A percentile compares a stretch with the other conserved stretches of the same genome.
Evolutionary conservation across 768 basidiomycete genomes (phyloP).

Genomic region (Russula ochroleuca): DNA sequence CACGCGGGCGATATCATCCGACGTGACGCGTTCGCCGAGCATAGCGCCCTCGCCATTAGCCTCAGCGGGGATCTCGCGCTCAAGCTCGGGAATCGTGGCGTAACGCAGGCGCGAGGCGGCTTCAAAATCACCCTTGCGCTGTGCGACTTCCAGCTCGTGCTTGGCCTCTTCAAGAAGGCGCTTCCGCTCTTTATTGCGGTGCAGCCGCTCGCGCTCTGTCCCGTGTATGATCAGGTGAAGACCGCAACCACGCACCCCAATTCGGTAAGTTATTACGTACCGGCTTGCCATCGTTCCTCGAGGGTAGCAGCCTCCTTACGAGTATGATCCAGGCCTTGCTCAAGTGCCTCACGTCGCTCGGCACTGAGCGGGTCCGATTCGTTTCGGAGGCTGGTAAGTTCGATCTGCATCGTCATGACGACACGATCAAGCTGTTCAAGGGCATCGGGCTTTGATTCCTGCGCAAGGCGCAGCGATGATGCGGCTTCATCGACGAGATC

Average conservation of each 20-base stretch:
- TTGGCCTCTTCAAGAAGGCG: slow-evolving; percentile 77
- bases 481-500: slow-evolving; percentile 94
- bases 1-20: slow-evolving; percentile 84
- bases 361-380: slow-evolving; percentile 81
- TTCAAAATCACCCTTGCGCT: slow-evolving; percentile 85
- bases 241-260: neutral
- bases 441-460: slow-evolving; percentile 83
- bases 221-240: neutral
- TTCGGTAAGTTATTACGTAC: slow-evolving; percentile 42
- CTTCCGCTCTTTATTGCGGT: slow-evolving; percentile 59
- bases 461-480: slow-evolving; percentile 78
- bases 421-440: slow-evolving; percentile 79
- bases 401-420: slow-evolving; percentile 83
- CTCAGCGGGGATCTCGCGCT: slow-evolving; percentile 60
- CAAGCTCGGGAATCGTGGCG: slow-evolving; percentile 78
- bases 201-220: slow-evolving; percentile 62
- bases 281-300: slow-evolving; percentile 68
- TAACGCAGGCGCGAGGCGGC: slow-evolving; percentile 79
- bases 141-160: slow-evolving; percentile 81
- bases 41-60: slow-evolving; percentile 50
- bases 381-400: slow-evolving; percentile 84
- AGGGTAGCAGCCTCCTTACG: slow-evolving; percentile 58
- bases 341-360: slow-evolving; percentile 64
- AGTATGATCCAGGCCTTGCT: slow-evolving; percentile 56
- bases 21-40: slow-evolving; percentile 83